phyloP scores from a whole-genome alignment of 305 asterid genomes.

The Caryopteris hybrid region DNA sequence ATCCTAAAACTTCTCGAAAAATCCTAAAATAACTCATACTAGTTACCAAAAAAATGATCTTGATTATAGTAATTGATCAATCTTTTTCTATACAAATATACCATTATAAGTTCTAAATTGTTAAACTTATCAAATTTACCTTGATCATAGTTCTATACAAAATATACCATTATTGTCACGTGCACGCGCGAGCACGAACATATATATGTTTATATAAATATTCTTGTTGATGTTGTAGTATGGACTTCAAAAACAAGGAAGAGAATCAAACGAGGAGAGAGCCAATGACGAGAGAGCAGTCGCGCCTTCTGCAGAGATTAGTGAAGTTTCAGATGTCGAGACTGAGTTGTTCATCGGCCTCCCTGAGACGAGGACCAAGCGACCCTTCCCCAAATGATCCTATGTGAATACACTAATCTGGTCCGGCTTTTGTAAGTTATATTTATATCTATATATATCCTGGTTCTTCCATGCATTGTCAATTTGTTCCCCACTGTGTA shows the following conservation, averaged over 20 bases:
- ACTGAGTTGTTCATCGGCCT: constrained; percentile 83
- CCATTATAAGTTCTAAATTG: too few relatives aligned
- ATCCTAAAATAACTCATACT: too few relatives aligned
- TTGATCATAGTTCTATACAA: too few relatives aligned
- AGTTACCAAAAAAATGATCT: too few relatives aligned
- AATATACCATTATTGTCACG: too few relatives aligned
- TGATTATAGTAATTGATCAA: too few relatives aligned
- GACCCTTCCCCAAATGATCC: constrained; percentile 22
- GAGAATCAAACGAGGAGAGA: constrained; percentile 33
- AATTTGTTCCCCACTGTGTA: neutral
- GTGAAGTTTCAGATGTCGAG: constrained; percentile 80
- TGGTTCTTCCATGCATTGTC: neutral
- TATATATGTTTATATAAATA: neutral
- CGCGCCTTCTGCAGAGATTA: constrained; percentile 39
- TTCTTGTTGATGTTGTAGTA: constrained; percentile 18
- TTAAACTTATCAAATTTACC: too few relatives aligned
- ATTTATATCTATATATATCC: neutral
- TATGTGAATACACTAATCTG: constrained; percentile 12
- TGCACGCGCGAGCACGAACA: too few relatives aligned
- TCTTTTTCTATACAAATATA: too few relatives aligned
- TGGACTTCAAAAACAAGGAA: constrained; percentile 27
- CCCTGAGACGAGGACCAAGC: constrained; percentile 63
- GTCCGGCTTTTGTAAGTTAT: constrained; percentile 9
- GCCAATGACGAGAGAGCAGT: constrained; percentile 36
- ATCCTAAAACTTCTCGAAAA: too few relatives aligned